Evolutionary conservation across 2,329 filamentous ascomycete species (phyloP).

Genomic region (Gliomastix tumulicola): DNA sequence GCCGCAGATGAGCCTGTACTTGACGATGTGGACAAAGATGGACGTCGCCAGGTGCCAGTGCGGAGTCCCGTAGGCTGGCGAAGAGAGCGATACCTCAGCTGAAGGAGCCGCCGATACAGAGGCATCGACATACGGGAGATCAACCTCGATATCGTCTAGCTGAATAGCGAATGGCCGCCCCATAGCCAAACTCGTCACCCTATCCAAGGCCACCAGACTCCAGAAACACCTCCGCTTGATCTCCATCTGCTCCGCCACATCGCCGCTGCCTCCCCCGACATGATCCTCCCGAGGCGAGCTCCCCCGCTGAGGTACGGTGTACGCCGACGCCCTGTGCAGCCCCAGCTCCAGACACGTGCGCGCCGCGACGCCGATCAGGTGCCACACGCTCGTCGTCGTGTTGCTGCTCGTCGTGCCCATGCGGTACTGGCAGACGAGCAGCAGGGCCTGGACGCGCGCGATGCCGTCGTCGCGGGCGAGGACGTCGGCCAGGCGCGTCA

Average conservation of each 20-base stretch:
- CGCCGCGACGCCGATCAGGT: slow-evolving; percentile 32
- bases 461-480: slow-evolving; percentile 26
- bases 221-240: slow-evolving; percentile 31
- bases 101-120: neutral
- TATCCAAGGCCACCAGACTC: slow-evolving; percentile 30
- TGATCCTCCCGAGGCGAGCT: too few relatives aligned
- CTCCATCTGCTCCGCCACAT: slow-evolving; percentile 21
- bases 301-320: slow-evolving; percentile 11
- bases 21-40: slow-evolving; percentile 29
- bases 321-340: slow-evolving; percentile 27
- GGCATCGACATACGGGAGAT: slow-evolving; percentile 16
- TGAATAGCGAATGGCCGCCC: slow-evolving; percentile 30
- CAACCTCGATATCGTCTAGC: slow-evolving; percentile 30
- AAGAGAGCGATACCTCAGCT: neutral
- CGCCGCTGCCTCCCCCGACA: too few relatives aligned
- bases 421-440: slow-evolving; percentile 34
- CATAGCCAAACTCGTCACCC: slow-evolving; percentile 26
- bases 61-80: neutral
- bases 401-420: slow-evolving; percentile 30
- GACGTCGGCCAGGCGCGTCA: slow-evolving; percentile 25
- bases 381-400: slow-evolving; percentile 32
- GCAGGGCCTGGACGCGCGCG: slow-evolving; percentile 28
- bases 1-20: slow-evolving; percentile 31
- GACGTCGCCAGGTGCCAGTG: slow-evolving; percentile 10
- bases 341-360: slow-evolving; percentile 32